Evolutionary conservation across 129 eudicot genomes (phyloP).

Genomic region (Saussurea involucrata): DNA sequence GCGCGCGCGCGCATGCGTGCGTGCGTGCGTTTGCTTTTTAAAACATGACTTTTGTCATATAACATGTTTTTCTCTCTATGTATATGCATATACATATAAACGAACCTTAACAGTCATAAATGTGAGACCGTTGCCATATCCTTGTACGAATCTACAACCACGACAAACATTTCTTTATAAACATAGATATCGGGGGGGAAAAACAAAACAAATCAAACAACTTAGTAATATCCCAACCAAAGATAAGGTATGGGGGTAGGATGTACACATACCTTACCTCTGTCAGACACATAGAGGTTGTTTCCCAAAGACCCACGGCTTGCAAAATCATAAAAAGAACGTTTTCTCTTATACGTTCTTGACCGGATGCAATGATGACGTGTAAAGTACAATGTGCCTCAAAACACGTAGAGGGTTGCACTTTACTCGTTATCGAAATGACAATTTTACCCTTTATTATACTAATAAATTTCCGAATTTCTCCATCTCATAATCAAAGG

Average conservation of each 20-base stretch:
- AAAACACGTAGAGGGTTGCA: no score
- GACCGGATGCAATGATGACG: no score
- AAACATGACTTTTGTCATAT: background rate
- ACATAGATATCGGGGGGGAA: background rate
- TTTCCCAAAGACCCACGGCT: no score
- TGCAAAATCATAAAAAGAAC: no score
- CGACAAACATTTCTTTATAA: background rate
- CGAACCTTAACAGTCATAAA: constrained; percentile 84
- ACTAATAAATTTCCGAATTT: background rate
- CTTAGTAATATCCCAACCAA: background rate
- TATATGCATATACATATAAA: background rate
- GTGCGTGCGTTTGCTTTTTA: no score
- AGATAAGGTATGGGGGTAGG: background rate
- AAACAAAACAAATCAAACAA: background rate
- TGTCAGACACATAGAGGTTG: background rate
- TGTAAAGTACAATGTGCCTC: no score
- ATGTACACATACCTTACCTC: background rate
- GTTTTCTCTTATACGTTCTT: no score
- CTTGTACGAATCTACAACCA: constrained; percentile 61
- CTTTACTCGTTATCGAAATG: background rate
- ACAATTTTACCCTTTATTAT: background rate
- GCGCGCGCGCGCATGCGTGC: no score
- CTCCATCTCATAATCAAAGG: background rate
- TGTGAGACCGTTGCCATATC: constrained; percentile 61
- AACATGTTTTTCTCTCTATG: background rate